Evolutionary conservation across 2,329 filamentous ascomycete species (phyloP).

Genomic region (Aspergillus fructus): DNA sequence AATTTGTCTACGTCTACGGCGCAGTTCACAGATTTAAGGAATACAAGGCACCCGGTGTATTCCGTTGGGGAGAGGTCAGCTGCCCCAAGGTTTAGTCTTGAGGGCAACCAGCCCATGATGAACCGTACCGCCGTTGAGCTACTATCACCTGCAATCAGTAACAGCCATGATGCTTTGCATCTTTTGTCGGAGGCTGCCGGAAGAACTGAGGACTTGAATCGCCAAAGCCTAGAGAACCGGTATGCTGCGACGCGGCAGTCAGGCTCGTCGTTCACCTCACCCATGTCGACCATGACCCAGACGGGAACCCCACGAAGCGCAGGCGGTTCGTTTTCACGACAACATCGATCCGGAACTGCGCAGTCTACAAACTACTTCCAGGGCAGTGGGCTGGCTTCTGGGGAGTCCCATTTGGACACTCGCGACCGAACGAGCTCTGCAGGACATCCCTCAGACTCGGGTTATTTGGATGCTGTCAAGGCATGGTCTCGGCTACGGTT

Average conservation of each 20-base stretch:
- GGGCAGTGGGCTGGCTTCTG: slow-evolving; percentile 24
- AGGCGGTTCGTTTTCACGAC: slow-evolving; percentile 35
- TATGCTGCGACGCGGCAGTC: slow-evolving; percentile 39
- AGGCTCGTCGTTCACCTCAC: slow-evolving; percentile 40
- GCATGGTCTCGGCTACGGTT: slow-evolving; percentile 94
- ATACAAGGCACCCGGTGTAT: slow-evolving; percentile 26
- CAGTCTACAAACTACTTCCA: slow-evolving; percentile 55
- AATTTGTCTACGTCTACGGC: slow-evolving; percentile 26
- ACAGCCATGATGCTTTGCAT: slow-evolving; percentile 88
- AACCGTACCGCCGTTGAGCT: slow-evolving; percentile 61
- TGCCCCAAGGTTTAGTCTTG: slow-evolving; percentile 31
- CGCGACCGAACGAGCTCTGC: slow-evolving; percentile 27
- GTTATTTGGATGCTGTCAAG: slow-evolving; percentile 65
- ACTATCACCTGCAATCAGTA: slow-evolving; percentile 71
- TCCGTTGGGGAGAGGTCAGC: slow-evolving; percentile 23
- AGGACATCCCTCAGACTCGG: slow-evolving; percentile 34
- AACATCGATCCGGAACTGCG: slow-evolving; percentile 43
- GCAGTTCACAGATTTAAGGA: slow-evolving; percentile 30
- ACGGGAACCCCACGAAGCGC: slow-evolving; percentile 35
- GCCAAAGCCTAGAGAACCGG: slow-evolving; percentile 50
- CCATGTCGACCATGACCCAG: slow-evolving; percentile 37
- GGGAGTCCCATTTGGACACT: slow-evolving; percentile 27
- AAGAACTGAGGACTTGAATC: slow-evolving; percentile 50
- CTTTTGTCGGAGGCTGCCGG: slow-evolving; percentile 81
- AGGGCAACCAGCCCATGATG: slow-evolving; percentile 58